Conservation (phyloP, 139 green algal species). For the Chlorella ohadii region DNA sequence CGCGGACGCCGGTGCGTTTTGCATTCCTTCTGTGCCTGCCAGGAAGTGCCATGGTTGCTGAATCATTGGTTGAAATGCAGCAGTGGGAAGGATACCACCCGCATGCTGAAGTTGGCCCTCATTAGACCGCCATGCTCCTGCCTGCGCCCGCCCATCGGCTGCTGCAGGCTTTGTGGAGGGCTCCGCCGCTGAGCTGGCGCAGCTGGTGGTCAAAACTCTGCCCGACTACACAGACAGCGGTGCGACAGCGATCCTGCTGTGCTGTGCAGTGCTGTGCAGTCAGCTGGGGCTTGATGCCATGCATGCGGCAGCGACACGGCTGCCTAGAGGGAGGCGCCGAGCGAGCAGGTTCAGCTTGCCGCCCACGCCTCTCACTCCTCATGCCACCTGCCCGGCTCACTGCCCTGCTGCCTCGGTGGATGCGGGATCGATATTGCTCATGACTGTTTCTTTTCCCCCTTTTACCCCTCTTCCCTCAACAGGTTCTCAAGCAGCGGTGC, state of each 20-base stretch:
- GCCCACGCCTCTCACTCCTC: neutral
- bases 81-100: neutral
- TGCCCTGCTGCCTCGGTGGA: neutral
- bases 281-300: no score
- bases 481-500: constrained; percentile 47
- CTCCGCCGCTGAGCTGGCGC: constrained; percentile 52
- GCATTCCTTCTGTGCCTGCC: neutral
- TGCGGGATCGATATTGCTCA: no score
- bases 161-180: constrained; percentile 64
- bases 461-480: neutral
- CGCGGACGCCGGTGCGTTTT: neutral
- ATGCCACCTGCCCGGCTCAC: constrained; percentile 29
- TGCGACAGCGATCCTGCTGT: neutral
- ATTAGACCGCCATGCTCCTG: no score
- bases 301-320: no score
- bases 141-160: neutral
- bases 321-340: no score
- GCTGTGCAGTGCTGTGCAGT: neutral
- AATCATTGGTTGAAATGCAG: neutral
- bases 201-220: constrained; percentile 43
- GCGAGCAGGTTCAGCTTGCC: no score
- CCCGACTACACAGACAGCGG: constrained; percentile 32
- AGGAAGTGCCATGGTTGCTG: neutral
- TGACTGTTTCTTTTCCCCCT: no score
- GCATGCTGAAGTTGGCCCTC: no score